Conservation (phyloP, 1,284 basidiomycete species). For the Retiboletus fuscus region DNA sequence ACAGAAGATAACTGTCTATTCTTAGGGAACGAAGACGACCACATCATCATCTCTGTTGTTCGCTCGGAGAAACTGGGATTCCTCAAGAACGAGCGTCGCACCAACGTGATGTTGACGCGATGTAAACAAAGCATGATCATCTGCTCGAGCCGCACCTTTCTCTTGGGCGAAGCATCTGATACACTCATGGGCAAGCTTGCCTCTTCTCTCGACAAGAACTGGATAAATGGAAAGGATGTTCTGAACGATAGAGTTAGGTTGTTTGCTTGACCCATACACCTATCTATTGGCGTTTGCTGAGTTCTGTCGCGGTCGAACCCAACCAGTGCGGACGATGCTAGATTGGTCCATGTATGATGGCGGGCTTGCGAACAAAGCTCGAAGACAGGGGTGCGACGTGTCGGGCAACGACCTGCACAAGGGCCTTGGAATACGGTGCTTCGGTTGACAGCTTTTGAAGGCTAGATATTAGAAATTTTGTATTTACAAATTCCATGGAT, state of each 20-base stretch:
- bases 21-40: constrained; percentile 55
- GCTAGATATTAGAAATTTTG: not conserved
- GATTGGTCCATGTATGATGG: not conserved
- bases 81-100: constrained; percentile 59
- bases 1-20: constrained; percentile 30
- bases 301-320: too few species aligned
- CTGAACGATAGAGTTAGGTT: not conserved
- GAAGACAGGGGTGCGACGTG: too few species aligned
- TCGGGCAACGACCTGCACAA: too few species aligned
- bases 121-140: constrained; percentile 69
- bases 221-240: constrained; percentile 49
- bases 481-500: too few species aligned
- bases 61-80: constrained; percentile 63
- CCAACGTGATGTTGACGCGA: constrained; percentile 78
- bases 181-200: too few species aligned
- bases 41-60: constrained; percentile 72
- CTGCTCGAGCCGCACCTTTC: too few species aligned
- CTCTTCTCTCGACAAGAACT: constrained; percentile 49
- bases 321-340: too few species aligned
- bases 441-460: not conserved
- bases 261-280: not conserved
- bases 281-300: too few species aligned
- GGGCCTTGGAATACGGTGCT: too few species aligned
- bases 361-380: not conserved
- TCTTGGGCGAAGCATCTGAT: too few species aligned